Evolutionary conservation across 2,329 filamentous ascomycete species (phyloP).

Genomic region (Xylaria sp.): DNA sequence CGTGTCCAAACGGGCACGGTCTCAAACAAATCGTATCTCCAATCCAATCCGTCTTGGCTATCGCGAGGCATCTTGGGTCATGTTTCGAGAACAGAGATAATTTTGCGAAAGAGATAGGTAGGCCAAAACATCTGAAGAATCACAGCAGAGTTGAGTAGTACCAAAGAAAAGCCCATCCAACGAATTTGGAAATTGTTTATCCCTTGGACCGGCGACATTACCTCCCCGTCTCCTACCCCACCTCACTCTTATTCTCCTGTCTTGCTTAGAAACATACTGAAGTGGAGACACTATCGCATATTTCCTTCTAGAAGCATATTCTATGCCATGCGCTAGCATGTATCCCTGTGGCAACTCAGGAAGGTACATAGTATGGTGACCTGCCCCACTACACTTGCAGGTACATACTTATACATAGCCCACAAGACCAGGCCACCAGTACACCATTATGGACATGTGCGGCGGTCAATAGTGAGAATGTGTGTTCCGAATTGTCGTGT

Average conservation of each 20-base stretch:
- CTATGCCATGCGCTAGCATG: background rate
- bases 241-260: background rate
- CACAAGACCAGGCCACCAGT: background rate
- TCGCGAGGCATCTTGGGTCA: background rate
- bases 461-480: background rate
- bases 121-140: slow-evolving; percentile 1
- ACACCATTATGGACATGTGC: background rate
- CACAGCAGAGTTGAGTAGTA: background rate
- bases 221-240: background rate
- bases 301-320: slow-evolving; percentile 1
- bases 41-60: slow-evolving; percentile 18
- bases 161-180: background rate
- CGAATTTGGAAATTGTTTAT: slow-evolving; percentile 1
- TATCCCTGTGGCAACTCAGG: background rate
- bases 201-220: slow-evolving; percentile 1
- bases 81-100: slow-evolving; percentile 1
- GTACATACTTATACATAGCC: slow-evolving; percentile 1
- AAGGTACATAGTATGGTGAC: background rate
- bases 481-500: background rate
- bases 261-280: slow-evolving; percentile 1
- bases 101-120: slow-evolving; percentile 1
- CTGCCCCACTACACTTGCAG: slow-evolving; percentile 1
- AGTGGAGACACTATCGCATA: background rate
- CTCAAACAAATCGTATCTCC: background rate
- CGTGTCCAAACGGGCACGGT: slow-evolving; percentile 21